Evolutionary conservation across 75 land plant species (phyloP), one percentile per base, ranked within the genome.

Genomic region (Selaginella moellendorffii): DNA sequence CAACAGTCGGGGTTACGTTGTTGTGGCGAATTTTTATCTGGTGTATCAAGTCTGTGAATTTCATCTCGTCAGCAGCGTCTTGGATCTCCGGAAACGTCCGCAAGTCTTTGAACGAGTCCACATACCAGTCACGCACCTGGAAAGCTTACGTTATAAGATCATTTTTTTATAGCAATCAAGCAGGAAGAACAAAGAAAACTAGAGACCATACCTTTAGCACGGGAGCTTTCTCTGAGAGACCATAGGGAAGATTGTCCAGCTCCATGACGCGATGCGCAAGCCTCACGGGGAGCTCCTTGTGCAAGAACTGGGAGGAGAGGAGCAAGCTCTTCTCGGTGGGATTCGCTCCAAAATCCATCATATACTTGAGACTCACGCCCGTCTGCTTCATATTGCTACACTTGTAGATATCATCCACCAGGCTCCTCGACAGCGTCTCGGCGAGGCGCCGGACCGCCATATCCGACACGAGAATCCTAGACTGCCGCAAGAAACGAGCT

Each of bases 121-220:
- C 73, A 71, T 95, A 95, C 97, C 97, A 90, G 62, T 95, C 99
- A 66, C 97, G 78, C 26, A 95, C 99, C 97, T 95, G 67, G 8
- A 42, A 19, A 8, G 59, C 19, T 5, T 36, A 36, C 14, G 14
- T 14, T n/a, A n/a, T n/a, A n/a, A n/a, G n/a, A n/a, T n/a, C n/a
- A n/a, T n/a, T n/a, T n/a, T n/a, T n/a, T n/a, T n/a, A n/a, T n/a
- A n/a, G 14, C 46, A 36, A 14, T 36, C 46, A 36, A 5, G 46
- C 10, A 36, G 5, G 46, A 36, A 36, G 5, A 5, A 36, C 5
- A 36, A 36, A 14, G 5, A 36, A 5, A 36, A 14, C 46, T 36
- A 5, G 5, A 5, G 10, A 5, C 46, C 46, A 14, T 63, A 86
- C 97, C 93, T 82, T 81, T 24, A 91, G 61, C 27, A 91, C 84